Evolutionary conservation across 331 rosid species (phyloP), one percentile per base, ranked within the genome.

Genomic region (Malus hybrid): DNA sequence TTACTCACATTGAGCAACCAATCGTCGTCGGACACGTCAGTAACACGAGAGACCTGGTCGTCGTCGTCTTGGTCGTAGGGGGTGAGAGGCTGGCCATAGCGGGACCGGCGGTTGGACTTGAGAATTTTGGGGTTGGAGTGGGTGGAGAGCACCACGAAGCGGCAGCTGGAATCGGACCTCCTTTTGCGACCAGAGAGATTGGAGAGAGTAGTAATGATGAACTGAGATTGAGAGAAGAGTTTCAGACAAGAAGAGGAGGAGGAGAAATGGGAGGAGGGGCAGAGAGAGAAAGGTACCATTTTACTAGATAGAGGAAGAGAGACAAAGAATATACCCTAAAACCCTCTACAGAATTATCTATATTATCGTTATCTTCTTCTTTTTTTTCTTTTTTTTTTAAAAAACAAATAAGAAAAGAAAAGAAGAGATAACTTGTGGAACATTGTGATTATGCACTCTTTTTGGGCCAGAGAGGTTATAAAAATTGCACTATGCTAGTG

Each of bases 71-170:
- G 89, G 16, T 92, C 89, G 56, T 87, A 87, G 2, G 88, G 85
- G 0, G 86, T 86, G 54, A 87, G 70, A 20, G 73, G 33, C 70
- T 82, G 79, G n/a, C 96, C 92, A 56, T 80, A 84, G 78, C 84
- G 79, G 1, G 97, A 86, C 81, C 81, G 82, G 46, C 91, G 66
- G 81, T 92, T 92, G 73, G 88, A 84, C 85, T 94, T 94, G 78
- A 92, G 80, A 82, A 94, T 80, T 22, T 60, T 88, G 1, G 92
- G 88, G 82, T 82, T 94, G 78, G 99, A 90, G 84, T 94, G 99
- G 18, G 92, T 83, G 1, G 97, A 89, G 70, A 80, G 73, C 69
- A 81, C 88, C 39, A 83, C 83, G 70, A 88, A 66, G 68, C 85
- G 77, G 76, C 59, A 55, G 76, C 59, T 48, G 29, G 73, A 18